Evolutionary conservation across 2,329 filamentous ascomycete genomes (phyloP), one percentile per base, ranked within the genome.

Genomic region (Neonectria coccinea): DNA sequence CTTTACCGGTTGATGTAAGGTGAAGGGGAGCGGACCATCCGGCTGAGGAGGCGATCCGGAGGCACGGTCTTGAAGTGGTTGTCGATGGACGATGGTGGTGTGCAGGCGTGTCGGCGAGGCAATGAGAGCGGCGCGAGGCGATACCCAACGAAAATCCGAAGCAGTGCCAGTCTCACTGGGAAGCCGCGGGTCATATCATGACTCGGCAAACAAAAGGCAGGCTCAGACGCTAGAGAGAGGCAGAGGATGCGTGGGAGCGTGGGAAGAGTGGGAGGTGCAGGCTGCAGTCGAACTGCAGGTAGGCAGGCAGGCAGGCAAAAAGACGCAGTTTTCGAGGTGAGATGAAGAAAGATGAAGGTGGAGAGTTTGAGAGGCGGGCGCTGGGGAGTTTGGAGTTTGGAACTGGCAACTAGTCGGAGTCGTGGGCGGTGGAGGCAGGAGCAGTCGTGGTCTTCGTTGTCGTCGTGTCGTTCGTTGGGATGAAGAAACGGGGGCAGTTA

Each of bases 101-200:
- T 59, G 59, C 68, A 54, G 62, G 55, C 41, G 64, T 62, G 54
- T 66, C 42, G 62, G 54, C 55, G 22, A 66, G 59, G 58, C 66
- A 65, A 65, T 53, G 62, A 57, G 60, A 70, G 64, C 52, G 52
- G 54, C 67, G 69, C 56, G 56, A 62, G 52, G 69, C 68, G 65
- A 73, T 64, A 61, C 57, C 62, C 66, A 68, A 71, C 71, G 69
- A 64, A 39, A 63, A 72, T 71, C 70, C 68, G 69, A 68, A 66
- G 64, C 68, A 74, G 61, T 61, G 62, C 71, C 70, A 72, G 68
- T 74, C 67, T 72, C 62, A 66, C 72, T 73, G 68, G 72, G 60
- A 70, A 56, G 64, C 64, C 61, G 53, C 54, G 68, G 62, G 62
- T 73, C 69, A 69, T 72, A 76, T 71, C 74, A 76, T 76, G 74